Evolutionary conservation across 768 basidiomycete genomes (phyloP).

Genomic region (Sutorius australiensis): DNA sequence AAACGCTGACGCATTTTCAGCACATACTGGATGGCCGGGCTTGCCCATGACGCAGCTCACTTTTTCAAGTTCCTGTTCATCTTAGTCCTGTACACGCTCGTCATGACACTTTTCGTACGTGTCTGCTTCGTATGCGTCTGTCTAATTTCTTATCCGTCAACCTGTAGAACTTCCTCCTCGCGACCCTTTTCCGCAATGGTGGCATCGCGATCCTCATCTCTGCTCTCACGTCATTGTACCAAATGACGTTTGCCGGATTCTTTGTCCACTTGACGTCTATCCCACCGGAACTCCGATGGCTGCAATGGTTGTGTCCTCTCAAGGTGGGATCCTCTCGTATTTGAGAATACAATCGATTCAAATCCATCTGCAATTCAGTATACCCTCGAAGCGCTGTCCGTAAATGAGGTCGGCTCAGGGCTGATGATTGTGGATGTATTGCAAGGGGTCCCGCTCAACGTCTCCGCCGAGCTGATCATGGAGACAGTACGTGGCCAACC

Average conservation of each 20-base stretch:
- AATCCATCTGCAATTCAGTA: constrained; percentile 32
- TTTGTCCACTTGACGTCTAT: constrained; percentile 85
- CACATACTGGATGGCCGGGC: constrained; percentile 95
- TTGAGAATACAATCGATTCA: not conserved
- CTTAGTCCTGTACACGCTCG: constrained; percentile 77
- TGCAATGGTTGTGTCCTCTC: constrained; percentile 85
- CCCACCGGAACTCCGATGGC: constrained; percentile 89
- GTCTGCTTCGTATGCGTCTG: not conserved
- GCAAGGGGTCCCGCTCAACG: constrained; percentile 74
- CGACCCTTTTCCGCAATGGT: constrained; percentile 76
- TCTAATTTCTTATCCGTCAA: not conserved
- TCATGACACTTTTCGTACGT: constrained; percentile 82
- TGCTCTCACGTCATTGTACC: constrained; percentile 68
- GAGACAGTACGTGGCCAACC: constrained; percentile 50
- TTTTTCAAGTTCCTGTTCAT: constrained; percentile 97
- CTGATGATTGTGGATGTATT: constrained; percentile 77
- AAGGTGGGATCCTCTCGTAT: constrained; percentile 37
- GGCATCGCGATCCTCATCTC: constrained; percentile 90
- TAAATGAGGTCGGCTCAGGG: constrained; percentile 91
- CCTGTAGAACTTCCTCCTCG: constrained; percentile 85
- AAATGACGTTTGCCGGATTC: constrained; percentile 90
- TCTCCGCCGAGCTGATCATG: constrained; percentile 86
- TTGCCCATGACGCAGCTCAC: constrained; percentile 68
- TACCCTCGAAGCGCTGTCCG: constrained; percentile 76
- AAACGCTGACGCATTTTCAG: constrained; percentile 33